Conservation (phyloP, 805 yeast species). For the Komagataella phaffii region DNA sequence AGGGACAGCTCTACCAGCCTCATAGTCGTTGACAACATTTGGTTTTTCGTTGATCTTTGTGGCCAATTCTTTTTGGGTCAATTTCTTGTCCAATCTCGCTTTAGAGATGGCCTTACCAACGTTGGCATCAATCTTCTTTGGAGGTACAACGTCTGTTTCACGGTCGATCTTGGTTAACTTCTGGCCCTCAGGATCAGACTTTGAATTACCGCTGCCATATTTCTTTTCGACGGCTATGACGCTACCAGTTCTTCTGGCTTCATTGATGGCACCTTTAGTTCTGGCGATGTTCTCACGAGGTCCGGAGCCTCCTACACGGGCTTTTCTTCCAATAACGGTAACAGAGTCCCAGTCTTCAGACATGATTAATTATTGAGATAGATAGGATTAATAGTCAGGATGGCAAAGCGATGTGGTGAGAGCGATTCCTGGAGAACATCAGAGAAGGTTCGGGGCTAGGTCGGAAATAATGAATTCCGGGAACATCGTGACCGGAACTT, state of each 20-base stretch:
- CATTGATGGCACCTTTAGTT: constrained; percentile 67
- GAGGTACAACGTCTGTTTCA: constrained; percentile 85
- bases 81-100: constrained; percentile 76
- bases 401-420: not conserved
- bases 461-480: not conserved
- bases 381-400: not conserved
- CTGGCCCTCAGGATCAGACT: constrained; percentile 81
- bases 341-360: constrained; percentile 80
- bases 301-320: constrained; percentile 79
- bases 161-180: constrained; percentile 87
- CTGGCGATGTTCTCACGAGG: constrained; percentile 80
- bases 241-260: constrained; percentile 86
- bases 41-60: constrained; percentile 94
- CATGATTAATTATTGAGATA: not conserved
- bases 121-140: constrained; percentile 68
- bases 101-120: constrained; percentile 83
- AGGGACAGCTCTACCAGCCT: constrained; percentile 92
- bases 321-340: constrained; percentile 81
- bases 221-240: constrained; percentile 90
- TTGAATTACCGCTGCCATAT: constrained; percentile 54
- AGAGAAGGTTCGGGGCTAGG: not conserved
- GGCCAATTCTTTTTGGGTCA: constrained; percentile 95
- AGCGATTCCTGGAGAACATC: not conserved
- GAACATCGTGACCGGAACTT: not conserved
- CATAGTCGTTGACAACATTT: constrained; percentile 88